phyloP scores from a whole-genome alignment of 2,329 filamentous ascomycete species.

The Metarhizium guizhouense region DNA sequence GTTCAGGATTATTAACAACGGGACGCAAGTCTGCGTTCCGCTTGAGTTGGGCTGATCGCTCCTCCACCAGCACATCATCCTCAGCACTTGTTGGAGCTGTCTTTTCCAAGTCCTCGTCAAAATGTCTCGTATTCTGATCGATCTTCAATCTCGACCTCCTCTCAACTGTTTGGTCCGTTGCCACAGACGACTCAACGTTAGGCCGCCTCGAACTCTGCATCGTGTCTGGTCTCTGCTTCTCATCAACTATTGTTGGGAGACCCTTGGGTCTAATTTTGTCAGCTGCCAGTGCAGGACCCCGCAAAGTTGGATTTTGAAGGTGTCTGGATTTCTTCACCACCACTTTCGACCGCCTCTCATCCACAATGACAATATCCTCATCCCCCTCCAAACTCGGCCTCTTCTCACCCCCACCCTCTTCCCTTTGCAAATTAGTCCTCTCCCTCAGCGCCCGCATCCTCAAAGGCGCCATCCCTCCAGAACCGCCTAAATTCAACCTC shows the following conservation, averaged over 20 bases:
- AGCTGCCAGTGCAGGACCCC: background rate
- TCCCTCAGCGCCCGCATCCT: conserved; percentile 13
- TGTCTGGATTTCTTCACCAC: background rate
- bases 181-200: background rate
- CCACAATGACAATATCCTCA: conserved; percentile 8
- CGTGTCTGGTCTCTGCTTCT: background rate
- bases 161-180: background rate
- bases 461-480: conserved; percentile 8
- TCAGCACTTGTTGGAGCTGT: background rate
- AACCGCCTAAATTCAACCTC: conserved; percentile 18
- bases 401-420: background rate
- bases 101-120: background rate
- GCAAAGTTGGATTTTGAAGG: background rate
- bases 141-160: background rate
- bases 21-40: background rate
- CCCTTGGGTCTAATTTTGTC: background rate
- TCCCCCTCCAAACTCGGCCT: background rate
- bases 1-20: background rate
- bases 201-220: background rate
- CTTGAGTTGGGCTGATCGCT: background rate
- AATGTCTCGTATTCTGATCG: background rate
- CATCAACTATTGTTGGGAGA: background rate
- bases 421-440: conserved; percentile 10
- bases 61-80: background rate
- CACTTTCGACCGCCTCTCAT: background rate